Conservation (phyloP, 768 basidiomycete genomes). For the Russula dissimulans region DNA sequence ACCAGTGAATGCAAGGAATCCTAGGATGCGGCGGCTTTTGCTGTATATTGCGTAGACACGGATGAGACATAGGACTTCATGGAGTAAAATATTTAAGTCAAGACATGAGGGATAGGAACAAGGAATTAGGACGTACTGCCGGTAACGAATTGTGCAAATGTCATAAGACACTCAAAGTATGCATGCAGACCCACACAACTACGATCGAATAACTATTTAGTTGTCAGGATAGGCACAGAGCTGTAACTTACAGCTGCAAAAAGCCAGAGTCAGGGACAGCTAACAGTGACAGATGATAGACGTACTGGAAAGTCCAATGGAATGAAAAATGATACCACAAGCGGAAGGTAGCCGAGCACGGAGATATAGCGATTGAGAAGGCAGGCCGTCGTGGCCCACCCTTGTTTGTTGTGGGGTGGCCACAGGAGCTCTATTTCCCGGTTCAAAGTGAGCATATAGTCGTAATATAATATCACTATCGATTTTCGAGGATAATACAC, state of each 20-base stretch:
- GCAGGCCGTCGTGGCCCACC: slow-evolving; percentile 35
- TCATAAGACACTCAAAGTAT: neutral
- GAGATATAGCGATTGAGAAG: slow-evolving; percentile 43
- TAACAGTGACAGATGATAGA: neutral
- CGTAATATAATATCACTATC: slow-evolving; percentile 26
- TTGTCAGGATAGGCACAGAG: neutral
- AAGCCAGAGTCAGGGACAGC: neutral
- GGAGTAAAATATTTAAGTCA: neutral
- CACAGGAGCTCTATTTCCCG: slow-evolving; percentile 38
- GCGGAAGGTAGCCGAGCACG: slow-evolving; percentile 28
- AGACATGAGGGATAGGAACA: neutral
- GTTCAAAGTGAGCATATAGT: slow-evolving; percentile 25
- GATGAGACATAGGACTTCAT: neutral
- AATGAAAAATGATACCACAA: slow-evolving; percentile 22
- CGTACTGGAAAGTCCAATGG: neutral
- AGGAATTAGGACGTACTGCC: neutral
- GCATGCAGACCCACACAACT: slow-evolving; percentile 1
- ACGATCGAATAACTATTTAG: neutral
- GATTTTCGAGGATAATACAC: neutral
- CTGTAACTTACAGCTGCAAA: neutral
- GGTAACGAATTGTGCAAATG: neutral
- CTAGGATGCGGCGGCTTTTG: neutral
- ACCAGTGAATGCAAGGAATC: neutral
- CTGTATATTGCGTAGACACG: slow-evolving; percentile 8
- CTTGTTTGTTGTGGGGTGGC: slow-evolving; percentile 29